A percentile compares a stretch with the other conserved stretches of the same genome.
Conservation (phyloP, 306 rosid genomes). For the Acacia crassicarpa region DNA sequence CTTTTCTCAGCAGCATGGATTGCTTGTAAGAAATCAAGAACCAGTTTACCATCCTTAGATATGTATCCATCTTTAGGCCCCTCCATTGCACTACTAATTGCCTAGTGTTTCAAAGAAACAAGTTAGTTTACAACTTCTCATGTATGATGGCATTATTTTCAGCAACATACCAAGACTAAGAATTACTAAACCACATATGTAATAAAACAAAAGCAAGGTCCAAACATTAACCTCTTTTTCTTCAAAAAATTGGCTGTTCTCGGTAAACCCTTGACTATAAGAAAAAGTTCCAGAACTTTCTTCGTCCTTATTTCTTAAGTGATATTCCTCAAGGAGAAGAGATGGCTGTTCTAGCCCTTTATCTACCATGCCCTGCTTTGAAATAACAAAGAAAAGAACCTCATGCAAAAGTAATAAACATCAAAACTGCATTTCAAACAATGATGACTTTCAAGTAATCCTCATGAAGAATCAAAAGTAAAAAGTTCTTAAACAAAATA, state of each 20-base stretch:
- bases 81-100: constrained; percentile 46
- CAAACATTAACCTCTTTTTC: constrained; percentile 61
- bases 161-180: constrained; percentile 11
- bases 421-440: constrained; percentile 25
- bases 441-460: not conserved
- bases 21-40: constrained; percentile 81
- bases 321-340: constrained; percentile 74
- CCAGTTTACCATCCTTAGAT: constrained; percentile 81
- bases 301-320: constrained; percentile 49
- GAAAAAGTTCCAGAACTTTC: constrained; percentile 31
- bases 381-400: constrained; percentile 35
- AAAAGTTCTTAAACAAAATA: not conserved
- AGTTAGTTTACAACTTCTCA: constrained; percentile 32
- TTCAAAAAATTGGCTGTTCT: constrained; percentile 36
- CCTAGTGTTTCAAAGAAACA: constrained; percentile 46
- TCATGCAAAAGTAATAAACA: constrained; percentile 31
- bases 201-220: constrained; percentile 11
- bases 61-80: constrained; percentile 61
- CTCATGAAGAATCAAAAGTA: not conserved
- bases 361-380: constrained; percentile 48
- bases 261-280: constrained; percentile 33
- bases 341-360: constrained; percentile 43
- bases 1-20: constrained; percentile 88
- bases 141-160: constrained; percentile 1
- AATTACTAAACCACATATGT: constrained; percentile 9